Conservation (phyloP, 306 rosid species). For the Potentilla sterilis region DNA sequence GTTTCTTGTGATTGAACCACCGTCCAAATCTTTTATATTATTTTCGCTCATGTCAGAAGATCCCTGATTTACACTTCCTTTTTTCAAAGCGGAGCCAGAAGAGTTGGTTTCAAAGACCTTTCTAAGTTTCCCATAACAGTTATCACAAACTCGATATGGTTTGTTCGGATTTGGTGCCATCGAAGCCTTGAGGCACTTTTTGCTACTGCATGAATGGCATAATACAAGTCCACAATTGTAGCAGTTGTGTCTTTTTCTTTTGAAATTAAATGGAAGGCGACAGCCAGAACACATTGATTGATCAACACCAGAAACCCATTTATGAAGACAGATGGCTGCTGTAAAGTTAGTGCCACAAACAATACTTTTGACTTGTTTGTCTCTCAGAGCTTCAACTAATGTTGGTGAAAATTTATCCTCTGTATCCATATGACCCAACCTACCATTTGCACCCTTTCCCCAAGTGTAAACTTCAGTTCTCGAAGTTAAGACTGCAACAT, state of each 20-base stretch:
- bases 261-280: conserved; percentile 86
- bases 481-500: conserved; percentile 83
- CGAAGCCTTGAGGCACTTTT: conserved; percentile 78
- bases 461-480: conserved; percentile 94
- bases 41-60: conserved; percentile 49
- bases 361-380: conserved; percentile 84
- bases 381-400: conserved; percentile 81
- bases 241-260: conserved; percentile 92
- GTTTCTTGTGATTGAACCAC: conserved; percentile 61
- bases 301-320: conserved; percentile 88
- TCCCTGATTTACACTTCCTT: conserved; percentile 64
- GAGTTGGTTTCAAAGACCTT: conserved; percentile 57
- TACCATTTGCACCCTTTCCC: conserved; percentile 99
- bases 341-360: conserved; percentile 85
- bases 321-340: conserved; percentile 93
- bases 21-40: conserved; percentile 59
- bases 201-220: conserved; percentile 93
- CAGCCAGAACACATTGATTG: conserved; percentile 94
- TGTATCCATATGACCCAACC: conserved; percentile 85
- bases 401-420: conserved; percentile 80
- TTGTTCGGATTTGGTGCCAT: conserved; percentile 95
- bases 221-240: conserved; percentile 96
- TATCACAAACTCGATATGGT: conserved; percentile 96
- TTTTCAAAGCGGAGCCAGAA: conserved; percentile 58
- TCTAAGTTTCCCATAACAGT: conserved; percentile 68